These are phyloP conservation scores for Mortierella alpina DNA, from an alignment of 192 early-diverging fungal genomes.

Conservation along the genomic window DNA sequence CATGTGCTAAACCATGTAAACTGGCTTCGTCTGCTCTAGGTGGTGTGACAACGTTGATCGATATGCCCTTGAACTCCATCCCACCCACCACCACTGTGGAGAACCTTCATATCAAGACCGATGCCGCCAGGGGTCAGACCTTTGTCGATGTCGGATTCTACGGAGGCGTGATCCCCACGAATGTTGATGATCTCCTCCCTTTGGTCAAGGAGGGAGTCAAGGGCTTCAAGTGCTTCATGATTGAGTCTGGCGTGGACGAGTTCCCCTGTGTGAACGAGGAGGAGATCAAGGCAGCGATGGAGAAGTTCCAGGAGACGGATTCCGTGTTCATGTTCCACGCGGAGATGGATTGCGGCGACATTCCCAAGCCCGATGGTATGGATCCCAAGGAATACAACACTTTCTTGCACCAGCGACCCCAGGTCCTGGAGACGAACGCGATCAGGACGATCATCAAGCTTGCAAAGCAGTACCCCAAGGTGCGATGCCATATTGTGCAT, in stretches of 20 bases:
- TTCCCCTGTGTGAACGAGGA: constrained; percentile 82
- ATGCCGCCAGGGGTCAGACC: constrained; percentile 74
- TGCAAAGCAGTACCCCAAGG: constrained; percentile 75
- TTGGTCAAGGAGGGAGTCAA: constrained; percentile 76
- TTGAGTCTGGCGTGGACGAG: constrained; percentile 86
- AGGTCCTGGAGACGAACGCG: constrained; percentile 75
- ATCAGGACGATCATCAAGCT: constrained; percentile 78
- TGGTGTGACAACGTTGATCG: constrained; percentile 83
- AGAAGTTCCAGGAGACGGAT: constrained; percentile 63
- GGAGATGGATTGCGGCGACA: constrained; percentile 70
- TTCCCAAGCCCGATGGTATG: constrained; percentile 55
- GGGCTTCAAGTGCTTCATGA: constrained; percentile 89
- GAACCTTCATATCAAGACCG: constrained; percentile 72
- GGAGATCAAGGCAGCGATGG: constrained; percentile 75
- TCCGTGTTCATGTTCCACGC: constrained; percentile 85
- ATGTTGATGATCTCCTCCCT: constrained; percentile 70
- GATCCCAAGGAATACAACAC: constrained; percentile 66
- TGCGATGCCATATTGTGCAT: constrained; percentile 85
- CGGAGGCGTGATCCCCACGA: constrained; percentile 84
- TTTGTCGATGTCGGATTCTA: constrained; percentile 85
- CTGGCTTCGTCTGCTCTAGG: constrained; percentile 30
- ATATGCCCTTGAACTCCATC: constrained; percentile 90
- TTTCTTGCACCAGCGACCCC: constrained; percentile 79
- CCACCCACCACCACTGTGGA: constrained; percentile 83
- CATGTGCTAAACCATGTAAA: too few species aligned